Percentiles rank a stretch among this genome's conserved stretches.
Conservation (phyloP, 1,284 basidiomycete species). For the Inonotus hispidus region DNA sequence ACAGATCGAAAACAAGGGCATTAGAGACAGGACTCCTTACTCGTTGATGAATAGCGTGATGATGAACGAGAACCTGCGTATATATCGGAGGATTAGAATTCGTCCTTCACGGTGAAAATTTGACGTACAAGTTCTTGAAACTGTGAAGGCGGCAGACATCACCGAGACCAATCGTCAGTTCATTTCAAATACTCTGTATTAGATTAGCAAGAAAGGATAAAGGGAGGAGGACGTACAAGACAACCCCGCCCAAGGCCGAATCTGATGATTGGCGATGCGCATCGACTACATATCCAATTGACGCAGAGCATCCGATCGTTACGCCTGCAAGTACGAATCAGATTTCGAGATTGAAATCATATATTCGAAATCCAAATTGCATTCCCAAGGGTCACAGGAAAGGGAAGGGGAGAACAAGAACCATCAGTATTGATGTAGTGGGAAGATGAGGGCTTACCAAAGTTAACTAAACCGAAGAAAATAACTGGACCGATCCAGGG, state of each 20-base stretch:
- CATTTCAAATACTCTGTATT: neutral
- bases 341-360: too few species aligned
- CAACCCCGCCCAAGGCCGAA: constrained; percentile 22
- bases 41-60: constrained; percentile 23
- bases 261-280: constrained; percentile 22
- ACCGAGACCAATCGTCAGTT: neutral
- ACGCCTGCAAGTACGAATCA: constrained; percentile 1
- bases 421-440: too few species aligned
- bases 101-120: too few species aligned
- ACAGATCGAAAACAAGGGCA: neutral
- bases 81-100: neutral
- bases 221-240: constrained; percentile 7
- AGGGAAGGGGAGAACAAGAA: too few species aligned
- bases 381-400: too few species aligned
- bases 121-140: constrained; percentile 19
- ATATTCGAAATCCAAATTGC: too few species aligned
- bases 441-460: constrained; percentile 20
- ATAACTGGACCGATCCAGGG: constrained; percentile 24
- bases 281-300: constrained; percentile 23
- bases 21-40: constrained; percentile 8
- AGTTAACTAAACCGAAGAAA: constrained; percentile 23
- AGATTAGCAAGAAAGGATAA: neutral
- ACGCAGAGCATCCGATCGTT: constrained; percentile 21
- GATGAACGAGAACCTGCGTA: constrained; percentile 20
- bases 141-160: neutral